Evolutionary conservation across 1,284 basidiomycete genomes (phyloP).

Genomic region (Marasmius tenuissimus): DNA sequence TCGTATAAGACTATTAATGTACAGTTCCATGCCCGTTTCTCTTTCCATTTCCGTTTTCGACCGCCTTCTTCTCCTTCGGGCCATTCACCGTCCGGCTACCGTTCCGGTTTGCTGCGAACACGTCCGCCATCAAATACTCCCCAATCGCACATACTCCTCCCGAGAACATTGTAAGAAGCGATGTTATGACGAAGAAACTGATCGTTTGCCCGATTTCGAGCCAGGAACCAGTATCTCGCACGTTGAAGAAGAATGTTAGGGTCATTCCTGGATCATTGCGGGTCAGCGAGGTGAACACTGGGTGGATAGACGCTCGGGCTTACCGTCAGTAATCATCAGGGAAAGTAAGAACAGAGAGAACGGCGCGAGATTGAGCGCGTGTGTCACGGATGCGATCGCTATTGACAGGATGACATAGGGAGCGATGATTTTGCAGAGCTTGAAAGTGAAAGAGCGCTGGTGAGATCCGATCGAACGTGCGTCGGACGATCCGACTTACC

Average conservation of each 20-base stretch:
- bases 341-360: slow-evolving; percentile 79
- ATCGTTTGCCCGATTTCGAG: slow-evolving; percentile 89
- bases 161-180: slow-evolving; percentile 77
- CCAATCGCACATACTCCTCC: slow-evolving; percentile 72
- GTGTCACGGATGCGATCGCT: slow-evolving; percentile 67
- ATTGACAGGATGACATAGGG: slow-evolving; percentile 80
- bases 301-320: slow-evolving; percentile 17
- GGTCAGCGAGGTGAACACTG: neutral
- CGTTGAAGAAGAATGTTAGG: slow-evolving; percentile 81
- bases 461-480: neutral
- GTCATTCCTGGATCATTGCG: slow-evolving; percentile 59
- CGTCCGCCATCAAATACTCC: slow-evolving; percentile 60
- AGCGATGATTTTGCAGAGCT: slow-evolving; percentile 83
- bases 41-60: neutral
- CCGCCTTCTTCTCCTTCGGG: neutral
- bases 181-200: slow-evolving; percentile 86
- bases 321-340: slow-evolving; percentile 73
- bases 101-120: slow-evolving; percentile 3
- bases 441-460: neutral
- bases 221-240: slow-evolving; percentile 86
- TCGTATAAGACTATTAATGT: neutral
- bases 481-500: slow-evolving; percentile 35
- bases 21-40: neutral
- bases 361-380: slow-evolving; percentile 64
- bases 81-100: neutral